phyloP scores from a whole-genome alignment of 257 asterid genomes.

The Solanum bulbocastanum region DNA sequence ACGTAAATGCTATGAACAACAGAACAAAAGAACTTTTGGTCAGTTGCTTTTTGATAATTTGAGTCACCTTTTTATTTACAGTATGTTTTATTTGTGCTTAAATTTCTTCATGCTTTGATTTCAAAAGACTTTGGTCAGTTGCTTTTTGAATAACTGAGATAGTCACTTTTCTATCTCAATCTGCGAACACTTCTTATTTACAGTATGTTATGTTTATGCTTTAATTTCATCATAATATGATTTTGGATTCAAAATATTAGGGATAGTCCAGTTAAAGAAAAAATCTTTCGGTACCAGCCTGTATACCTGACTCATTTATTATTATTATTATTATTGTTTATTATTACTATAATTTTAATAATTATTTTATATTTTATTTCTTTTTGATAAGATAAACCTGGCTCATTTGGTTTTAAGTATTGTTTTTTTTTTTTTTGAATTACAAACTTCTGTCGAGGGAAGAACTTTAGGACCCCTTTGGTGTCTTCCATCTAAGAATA shows the following conservation, averaged over 20 bases:
- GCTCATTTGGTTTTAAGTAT: not conserved
- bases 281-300: not conserved
- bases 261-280: not conserved
- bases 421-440: not conserved
- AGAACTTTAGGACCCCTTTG: not conserved
- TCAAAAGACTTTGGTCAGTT: not conserved
- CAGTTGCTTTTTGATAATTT: not conserved
- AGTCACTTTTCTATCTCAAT: not conserved
- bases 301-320: not conserved
- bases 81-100: not conserved
- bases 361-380: not conserved
- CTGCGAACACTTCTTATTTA: not conserved
- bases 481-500: not conserved
- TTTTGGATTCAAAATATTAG: not conserved
- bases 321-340: not conserved
- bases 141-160: not conserved
- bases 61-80: not conserved
- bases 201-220: not conserved
- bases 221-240: not conserved
- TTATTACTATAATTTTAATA: not conserved
- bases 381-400: not conserved
- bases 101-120: not conserved
- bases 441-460: not conserved
- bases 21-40: not conserved
- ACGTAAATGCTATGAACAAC: not conserved